phyloP scores from a whole-genome alignment of 345 rosid genomes.

The Eucalyptus lansdowneana region DNA sequence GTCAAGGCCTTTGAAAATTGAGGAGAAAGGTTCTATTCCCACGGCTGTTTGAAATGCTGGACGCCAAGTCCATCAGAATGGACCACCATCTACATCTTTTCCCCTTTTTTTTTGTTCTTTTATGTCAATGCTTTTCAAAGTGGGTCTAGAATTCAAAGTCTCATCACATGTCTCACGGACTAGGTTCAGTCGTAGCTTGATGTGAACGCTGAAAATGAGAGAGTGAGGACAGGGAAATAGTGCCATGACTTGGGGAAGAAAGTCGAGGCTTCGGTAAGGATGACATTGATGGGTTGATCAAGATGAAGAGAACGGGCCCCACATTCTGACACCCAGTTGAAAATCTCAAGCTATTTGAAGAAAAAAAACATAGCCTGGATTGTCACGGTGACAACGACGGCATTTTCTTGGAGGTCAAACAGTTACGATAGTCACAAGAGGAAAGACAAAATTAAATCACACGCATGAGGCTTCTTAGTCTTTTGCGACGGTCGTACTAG shows the following conservation, averaged over 20 bases:
- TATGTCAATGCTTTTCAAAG: neutral
- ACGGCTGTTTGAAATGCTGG: neutral
- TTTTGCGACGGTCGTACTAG: neutral
- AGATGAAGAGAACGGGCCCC: conserved; percentile 12
- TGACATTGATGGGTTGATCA: conserved; percentile 23
- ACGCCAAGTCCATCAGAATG: neutral
- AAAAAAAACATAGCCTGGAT: neutral
- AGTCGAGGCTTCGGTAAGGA: conserved; percentile 49
- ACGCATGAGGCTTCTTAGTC: neutral
- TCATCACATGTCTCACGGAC: neutral
- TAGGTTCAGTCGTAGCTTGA: neutral
- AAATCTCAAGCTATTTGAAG: neutral
- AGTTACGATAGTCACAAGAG: conserved; percentile 12
- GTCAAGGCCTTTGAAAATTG: neutral
- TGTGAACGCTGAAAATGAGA: neutral
- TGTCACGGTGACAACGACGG: neutral
- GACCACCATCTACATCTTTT: neutral
- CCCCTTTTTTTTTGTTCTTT: neutral
- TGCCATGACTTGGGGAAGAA: conserved; percentile 10
- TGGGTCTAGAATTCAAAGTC: neutral
- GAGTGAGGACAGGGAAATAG: conserved; percentile 8
- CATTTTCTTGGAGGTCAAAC: conserved; percentile 8
- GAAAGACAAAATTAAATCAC: neutral
- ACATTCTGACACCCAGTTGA: neutral
- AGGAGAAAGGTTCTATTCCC: neutral